Evolutionary conservation across 2,329 filamentous ascomycete genomes (phyloP), one percentile per base, ranked within the genome.

Genomic region (Drechslerella coelobrocha): DNA sequence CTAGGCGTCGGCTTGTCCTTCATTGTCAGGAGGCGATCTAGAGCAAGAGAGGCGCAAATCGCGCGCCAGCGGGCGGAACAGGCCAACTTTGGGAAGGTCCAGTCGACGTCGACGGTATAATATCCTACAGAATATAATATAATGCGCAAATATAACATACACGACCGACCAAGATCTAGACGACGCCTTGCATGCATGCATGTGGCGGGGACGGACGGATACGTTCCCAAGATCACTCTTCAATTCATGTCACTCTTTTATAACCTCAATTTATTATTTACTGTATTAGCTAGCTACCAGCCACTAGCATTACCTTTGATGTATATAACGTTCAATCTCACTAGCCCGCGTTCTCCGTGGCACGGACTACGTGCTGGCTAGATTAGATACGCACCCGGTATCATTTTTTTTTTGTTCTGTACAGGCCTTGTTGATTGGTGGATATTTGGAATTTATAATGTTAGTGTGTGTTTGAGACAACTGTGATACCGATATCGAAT

Each of bases 31-130:
- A 71, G 31, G 39, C 47, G 47, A 34, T 48, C 51, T 27, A 47
- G 37, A 19, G 47, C 62, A n/a, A 55, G 55, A 19, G 31, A 63
- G 12, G 59, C 47, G 7, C 17, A 19, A 10, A 59, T 63, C 12
- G 59, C 60, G 48, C 61, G 61, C 14, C 59, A 61, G 12, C 45
- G 66, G 8, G 59, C 37, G 24, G 66, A 71, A 9, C 66, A 71
- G 29, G 41, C 39, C 41, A 34, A 55, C 45, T 71, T 71, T 24
- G 66, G 66, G 29, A 62, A 47, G 39, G 29, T 59, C 10, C 55
- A 41, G n/a, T 50, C 37, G 41, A 45, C 10, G 41, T 45, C 41
- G 41, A 45, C 8, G 4, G 41, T 45, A 45, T 45, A 17, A 17
- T 17, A 41, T 34, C 12, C 6, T 12, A 34, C 29, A 39, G 17